Conservation (phyloP, 1,139 yeast genomes). For the Suhomyces panamericanus region DNA sequence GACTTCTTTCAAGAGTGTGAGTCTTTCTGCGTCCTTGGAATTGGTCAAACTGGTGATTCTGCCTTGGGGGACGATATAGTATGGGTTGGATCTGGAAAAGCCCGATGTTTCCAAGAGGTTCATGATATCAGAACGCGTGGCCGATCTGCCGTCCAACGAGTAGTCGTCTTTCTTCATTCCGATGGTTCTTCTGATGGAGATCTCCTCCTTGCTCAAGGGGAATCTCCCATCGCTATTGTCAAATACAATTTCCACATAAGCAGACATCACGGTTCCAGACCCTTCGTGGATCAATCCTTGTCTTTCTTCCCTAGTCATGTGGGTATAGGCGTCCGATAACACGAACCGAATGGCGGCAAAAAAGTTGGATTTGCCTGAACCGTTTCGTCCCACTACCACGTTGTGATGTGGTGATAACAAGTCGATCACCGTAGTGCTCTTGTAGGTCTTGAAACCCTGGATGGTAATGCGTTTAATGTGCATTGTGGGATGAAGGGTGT, state of each 20-base stretch:
- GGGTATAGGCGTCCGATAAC: constrained; percentile 84
- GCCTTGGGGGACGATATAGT: constrained; percentile 97
- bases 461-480: constrained; percentile 56
- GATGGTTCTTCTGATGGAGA: constrained; percentile 79
- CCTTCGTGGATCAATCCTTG: constrained; percentile 90
- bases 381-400: constrained; percentile 93
- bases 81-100: constrained; percentile 86
- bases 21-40: constrained; percentile 81
- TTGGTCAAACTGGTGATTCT: constrained; percentile 82
- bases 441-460: constrained; percentile 94
- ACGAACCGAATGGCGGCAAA: constrained; percentile 96
- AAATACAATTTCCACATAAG: constrained; percentile 86
- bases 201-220: constrained; percentile 67
- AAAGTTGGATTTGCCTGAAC: constrained; percentile 95
- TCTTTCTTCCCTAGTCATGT: constrained; percentile 85
- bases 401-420: constrained; percentile 78
- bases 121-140: constrained; percentile 80
- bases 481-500: constrained; percentile 23
- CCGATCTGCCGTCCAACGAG: constrained; percentile 74
- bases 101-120: constrained; percentile 90
- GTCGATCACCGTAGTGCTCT: constrained; percentile 78
- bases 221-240: constrained; percentile 79
- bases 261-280: constrained; percentile 88
- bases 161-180: constrained; percentile 92
- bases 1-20: constrained; percentile 79